A percentile compares a stretch with the other conserved stretches of the same genome.
phyloP scores from a whole-genome alignment of 345 rosid species.

The Moricandia moricandioides region DNA sequence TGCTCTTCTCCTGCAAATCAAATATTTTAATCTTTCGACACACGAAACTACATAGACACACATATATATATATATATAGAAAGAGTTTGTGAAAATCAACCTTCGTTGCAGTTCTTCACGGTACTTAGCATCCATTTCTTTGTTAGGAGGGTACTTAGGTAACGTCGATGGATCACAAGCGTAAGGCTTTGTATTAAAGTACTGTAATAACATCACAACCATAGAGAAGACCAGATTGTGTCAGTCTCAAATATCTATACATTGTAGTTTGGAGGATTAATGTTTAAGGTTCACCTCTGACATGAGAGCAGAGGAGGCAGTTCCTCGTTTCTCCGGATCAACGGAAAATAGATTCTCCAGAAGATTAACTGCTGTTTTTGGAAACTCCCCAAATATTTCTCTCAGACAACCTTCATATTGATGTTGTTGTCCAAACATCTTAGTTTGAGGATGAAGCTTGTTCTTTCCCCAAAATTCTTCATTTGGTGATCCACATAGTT shows the following conservation, averaged over 20 bases:
- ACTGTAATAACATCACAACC: conserved; percentile 38
- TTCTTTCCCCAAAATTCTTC: conserved; percentile 65
- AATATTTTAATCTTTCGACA: not conserved
- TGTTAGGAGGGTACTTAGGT: conserved; percentile 74
- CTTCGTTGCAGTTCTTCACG: conserved; percentile 55
- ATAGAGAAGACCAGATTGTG: not conserved
- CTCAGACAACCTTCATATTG: conserved; percentile 49
- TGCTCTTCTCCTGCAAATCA: conserved; percentile 50
- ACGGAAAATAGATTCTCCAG: conserved; percentile 59
- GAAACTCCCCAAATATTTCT: conserved; percentile 58
- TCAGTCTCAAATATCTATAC: not conserved
- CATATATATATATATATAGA: not conserved
- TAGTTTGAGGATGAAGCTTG: conserved; percentile 54
- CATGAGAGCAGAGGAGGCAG: conserved; percentile 67
- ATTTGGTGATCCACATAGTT: conserved; percentile 72
- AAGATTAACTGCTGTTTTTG: conserved; percentile 45
- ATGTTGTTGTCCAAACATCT: conserved; percentile 66
- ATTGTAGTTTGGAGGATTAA: not conserved
- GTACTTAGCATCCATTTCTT: conserved; percentile 73
- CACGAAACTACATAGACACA: not conserved
- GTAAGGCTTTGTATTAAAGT: conserved; percentile 58
- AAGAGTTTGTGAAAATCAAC: conserved; percentile 1
- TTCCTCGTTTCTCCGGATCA: conserved; percentile 66
- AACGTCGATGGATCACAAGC: conserved; percentile 70
- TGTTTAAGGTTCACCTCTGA: conserved; percentile 45